phyloP scores from a whole-genome alignment of 768 basidiomycete species.

The Termitomyces heimii region DNA sequence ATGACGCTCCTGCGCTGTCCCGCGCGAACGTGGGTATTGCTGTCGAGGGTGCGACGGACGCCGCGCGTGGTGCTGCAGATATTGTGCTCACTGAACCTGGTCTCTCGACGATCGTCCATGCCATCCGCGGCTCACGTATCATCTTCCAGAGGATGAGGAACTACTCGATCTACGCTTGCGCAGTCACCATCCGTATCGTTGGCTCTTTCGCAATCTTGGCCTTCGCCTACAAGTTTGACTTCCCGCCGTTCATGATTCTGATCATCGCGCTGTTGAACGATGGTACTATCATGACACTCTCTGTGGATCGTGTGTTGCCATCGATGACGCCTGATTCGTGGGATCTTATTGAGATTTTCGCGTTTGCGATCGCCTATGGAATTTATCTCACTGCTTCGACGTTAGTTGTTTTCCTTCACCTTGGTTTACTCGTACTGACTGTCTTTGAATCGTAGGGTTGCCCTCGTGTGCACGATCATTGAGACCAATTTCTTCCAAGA shows the following conservation, averaged over 20 bases:
- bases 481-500: slow-evolving; percentile 86
- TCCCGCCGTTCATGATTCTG: slow-evolving; percentile 99
- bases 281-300: slow-evolving; percentile 98
- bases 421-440: slow-evolving; percentile 5
- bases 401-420: slow-evolving; percentile 36
- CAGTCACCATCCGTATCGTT: slow-evolving; percentile 98
- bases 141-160: slow-evolving; percentile 99
- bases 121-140: slow-evolving; percentile 95
- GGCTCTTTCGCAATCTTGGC: slow-evolving; percentile 95
- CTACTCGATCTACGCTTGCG: slow-evolving; percentile 95
- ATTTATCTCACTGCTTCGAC: slow-evolving; percentile 90
- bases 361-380: slow-evolving; percentile 93
- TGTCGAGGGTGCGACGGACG: slow-evolving; percentile 98
- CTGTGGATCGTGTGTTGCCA: slow-evolving; percentile 92
- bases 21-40: slow-evolving; percentile 99
- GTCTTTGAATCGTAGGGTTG: slow-evolving; percentile 41
- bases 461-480: slow-evolving; percentile 78
- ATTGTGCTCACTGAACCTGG: slow-evolving; percentile 98
- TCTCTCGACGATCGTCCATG: slow-evolving; percentile 98
- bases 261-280: slow-evolving; percentile 97
- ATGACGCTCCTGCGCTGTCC: slow-evolving; percentile 95
- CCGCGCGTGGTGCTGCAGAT: slow-evolving; percentile 97
- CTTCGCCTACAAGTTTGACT: slow-evolving; percentile 95
- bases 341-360: slow-evolving; percentile 95
- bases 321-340: slow-evolving; percentile 91